Conservation (phyloP, 2,329 filamentous ascomycete genomes). For the Fusarium graminum region DNA sequence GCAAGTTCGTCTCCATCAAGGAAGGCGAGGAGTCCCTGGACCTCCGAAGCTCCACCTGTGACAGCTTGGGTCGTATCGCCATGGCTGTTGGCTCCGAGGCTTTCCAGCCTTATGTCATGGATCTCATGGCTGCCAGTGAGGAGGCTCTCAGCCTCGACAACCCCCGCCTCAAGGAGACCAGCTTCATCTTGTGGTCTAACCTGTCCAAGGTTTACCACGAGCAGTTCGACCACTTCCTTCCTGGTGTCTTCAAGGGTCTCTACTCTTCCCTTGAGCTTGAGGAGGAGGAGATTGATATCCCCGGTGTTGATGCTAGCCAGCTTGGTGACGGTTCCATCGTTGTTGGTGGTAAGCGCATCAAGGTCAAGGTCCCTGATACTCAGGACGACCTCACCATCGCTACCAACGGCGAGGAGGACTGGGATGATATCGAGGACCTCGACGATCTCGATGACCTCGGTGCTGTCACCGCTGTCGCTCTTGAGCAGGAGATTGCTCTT, state of each 20-base stretch:
- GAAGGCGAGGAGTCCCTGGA: constrained; percentile 91
- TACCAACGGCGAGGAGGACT: constrained; percentile 66
- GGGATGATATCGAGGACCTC: constrained; percentile 79
- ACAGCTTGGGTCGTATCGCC: constrained; percentile 94
- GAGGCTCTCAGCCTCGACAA: constrained; percentile 91
- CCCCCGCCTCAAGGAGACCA: constrained; percentile 92
- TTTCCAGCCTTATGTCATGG: constrained; percentile 92
- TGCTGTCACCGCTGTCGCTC: constrained; percentile 87
- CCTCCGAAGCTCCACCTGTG: constrained; percentile 88
- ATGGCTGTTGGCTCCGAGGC: constrained; percentile 85
- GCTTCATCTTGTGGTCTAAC: constrained; percentile 96
- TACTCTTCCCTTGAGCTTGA: constrained; percentile 88
- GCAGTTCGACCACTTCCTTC: constrained; percentile 82
- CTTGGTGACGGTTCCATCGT: constrained; percentile 82
- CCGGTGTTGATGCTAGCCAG: constrained; percentile 67
- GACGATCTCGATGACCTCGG: constrained; percentile 87
- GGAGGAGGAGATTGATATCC: constrained; percentile 86
- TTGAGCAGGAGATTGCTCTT: constrained; percentile 97
- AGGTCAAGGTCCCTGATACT: constrained; percentile 72
- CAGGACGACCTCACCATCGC: constrained; percentile 68
- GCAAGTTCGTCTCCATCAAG: constrained; percentile 86
- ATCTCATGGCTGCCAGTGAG: constrained; percentile 92
- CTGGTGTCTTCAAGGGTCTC: constrained; percentile 82
- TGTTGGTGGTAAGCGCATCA: constrained; percentile 86
- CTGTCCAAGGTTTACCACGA: constrained; percentile 94